Conservation (phyloP, 2,329 filamentous ascomycete species). For the Neonectria neomacrospora region DNA sequence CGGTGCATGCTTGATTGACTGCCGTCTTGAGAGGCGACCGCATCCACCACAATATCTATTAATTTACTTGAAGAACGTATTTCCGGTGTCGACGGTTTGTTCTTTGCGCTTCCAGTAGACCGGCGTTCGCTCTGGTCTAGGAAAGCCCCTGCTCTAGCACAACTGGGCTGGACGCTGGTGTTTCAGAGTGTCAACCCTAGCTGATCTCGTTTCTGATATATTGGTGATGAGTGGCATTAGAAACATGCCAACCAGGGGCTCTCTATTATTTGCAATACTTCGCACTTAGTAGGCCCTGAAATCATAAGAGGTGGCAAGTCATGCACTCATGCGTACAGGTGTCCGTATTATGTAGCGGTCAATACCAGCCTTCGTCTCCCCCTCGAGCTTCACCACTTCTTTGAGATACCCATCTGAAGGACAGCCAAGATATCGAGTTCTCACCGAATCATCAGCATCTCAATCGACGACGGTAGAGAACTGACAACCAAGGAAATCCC, state of each 20-base stretch:
- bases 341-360: background rate
- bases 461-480: too few relatives aligned
- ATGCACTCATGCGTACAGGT: background rate
- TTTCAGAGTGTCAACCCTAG: conserved; percentile 17
- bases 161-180: background rate
- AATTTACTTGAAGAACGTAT: conserved; percentile 15
- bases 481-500: background rate
- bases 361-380: background rate
- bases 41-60: background rate
- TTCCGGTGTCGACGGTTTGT: conserved; percentile 3
- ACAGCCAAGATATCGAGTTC: background rate
- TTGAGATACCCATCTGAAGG: background rate
- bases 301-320: background rate
- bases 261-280: background rate
- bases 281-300: background rate
- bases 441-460: background rate
- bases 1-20: background rate
- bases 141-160: background rate
- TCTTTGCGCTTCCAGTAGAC: background rate
- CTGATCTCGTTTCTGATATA: conserved; percentile 25
- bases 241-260: conserved; percentile 7
- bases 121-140: background rate
- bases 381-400: background rate
- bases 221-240: background rate
- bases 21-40: conserved; percentile 18